Conservation (phyloP, 176 grass and related monocot species). For the Dendrocalamus sinicus region DNA sequence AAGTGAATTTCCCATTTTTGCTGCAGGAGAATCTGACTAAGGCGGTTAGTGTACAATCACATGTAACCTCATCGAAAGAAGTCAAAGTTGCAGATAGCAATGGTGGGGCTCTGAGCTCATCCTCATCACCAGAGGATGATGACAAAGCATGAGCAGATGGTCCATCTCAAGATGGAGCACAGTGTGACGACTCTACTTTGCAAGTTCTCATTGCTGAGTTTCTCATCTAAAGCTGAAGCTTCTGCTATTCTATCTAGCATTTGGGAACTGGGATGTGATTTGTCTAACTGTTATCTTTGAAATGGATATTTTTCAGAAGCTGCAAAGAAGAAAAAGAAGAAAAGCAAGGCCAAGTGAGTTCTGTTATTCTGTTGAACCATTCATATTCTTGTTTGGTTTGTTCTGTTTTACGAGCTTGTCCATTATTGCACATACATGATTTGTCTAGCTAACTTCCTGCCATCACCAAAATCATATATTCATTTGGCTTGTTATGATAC, state of each 20-base stretch:
- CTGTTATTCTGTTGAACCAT: constrained; percentile 8
- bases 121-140: constrained; percentile 51
- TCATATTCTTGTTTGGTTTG: constrained; percentile 28
- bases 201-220: constrained; percentile 25
- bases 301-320: constrained; percentile 47
- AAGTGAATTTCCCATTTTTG: too few relatives aligned
- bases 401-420: constrained; percentile 22
- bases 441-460: too few relatives aligned
- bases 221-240: constrained; percentile 12
- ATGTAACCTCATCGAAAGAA: not conserved
- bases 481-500: too few relatives aligned
- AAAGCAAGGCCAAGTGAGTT: constrained; percentile 72
- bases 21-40: too few relatives aligned
- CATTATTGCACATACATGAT: too few relatives aligned
- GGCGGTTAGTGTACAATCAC: too few relatives aligned
- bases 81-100: constrained; percentile 39
- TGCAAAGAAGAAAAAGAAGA: constrained; percentile 56
- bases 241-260: constrained; percentile 28
- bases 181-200: constrained; percentile 45
- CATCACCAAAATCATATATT: too few relatives aligned
- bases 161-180: constrained; percentile 59
- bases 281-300: constrained; percentile 25
- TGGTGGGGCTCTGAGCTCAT: constrained; percentile 30
- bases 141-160: constrained; percentile 40
- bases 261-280: not conserved